Conservation (phyloP, 192 early-diverging fungal genomes). For the Linderina pennispora region DNA sequence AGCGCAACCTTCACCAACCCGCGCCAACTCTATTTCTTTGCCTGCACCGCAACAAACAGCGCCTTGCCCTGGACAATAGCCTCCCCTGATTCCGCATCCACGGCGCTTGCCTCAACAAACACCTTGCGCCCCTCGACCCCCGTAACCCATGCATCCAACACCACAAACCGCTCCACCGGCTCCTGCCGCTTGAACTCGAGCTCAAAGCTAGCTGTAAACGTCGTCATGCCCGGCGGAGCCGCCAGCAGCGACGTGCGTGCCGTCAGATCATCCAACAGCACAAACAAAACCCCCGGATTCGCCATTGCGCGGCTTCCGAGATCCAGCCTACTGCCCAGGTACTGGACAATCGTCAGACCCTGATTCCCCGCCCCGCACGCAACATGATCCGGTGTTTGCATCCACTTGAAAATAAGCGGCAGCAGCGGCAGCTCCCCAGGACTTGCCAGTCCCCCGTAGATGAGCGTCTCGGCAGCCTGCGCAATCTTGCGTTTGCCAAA, state of each 20-base stretch:
- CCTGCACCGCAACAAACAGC: no score
- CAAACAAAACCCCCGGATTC: constrained; percentile 21
- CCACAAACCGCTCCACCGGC: constrained; percentile 14
- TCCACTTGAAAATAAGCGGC: constrained; percentile 30
- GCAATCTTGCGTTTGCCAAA: constrained; percentile 3
- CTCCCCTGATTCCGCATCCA: constrained; percentile 18
- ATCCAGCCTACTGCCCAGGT: constrained; percentile 15
- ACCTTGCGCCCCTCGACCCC: constrained; percentile 28
- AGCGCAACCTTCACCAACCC: no score
- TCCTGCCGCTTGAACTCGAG: constrained; percentile 21
- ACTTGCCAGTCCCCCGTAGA: constrained; percentile 16
- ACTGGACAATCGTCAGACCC: constrained; percentile 26
- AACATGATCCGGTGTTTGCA: no score
- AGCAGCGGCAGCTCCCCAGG: constrained; percentile 6
- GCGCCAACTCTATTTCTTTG: no score
- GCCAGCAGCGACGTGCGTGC: constrained; percentile 24
- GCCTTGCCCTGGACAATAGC: constrained; percentile 16
- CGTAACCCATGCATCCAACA: constrained; percentile 35
- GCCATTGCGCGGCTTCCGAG: not conserved
- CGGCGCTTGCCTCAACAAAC: constrained; percentile 15
- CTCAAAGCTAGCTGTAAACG: constrained; percentile 39
- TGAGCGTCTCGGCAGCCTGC: constrained; percentile 21
- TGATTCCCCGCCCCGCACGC: constrained; percentile 8
- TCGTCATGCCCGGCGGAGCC: constrained; percentile 10
- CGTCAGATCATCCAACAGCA: constrained; percentile 31